phyloP scores from a whole-genome alignment of 352 stramenopile species.

The Peronospora farinosa region DNA sequence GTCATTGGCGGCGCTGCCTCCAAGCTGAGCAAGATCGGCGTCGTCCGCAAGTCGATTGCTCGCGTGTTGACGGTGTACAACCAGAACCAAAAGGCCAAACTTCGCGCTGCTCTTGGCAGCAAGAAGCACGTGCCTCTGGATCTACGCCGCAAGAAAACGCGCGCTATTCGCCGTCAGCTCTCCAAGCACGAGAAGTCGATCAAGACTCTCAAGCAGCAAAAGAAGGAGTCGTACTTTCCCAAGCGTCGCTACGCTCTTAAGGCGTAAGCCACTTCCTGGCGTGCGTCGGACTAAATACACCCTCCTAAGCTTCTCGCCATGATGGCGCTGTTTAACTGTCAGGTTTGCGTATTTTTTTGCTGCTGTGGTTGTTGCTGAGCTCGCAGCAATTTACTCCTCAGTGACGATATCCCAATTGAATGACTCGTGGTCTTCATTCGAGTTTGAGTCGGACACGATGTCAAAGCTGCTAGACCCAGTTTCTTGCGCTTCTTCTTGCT shows the following conservation, averaged over 20 bases:
- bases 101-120: constrained; percentile 90
- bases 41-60: constrained; percentile 98
- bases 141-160: constrained; percentile 98
- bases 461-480: constrained; percentile 34
- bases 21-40: constrained; percentile 99
- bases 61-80: constrained; percentile 99
- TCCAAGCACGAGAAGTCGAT: constrained; percentile 91
- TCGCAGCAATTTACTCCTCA: constrained; percentile 14
- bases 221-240: constrained; percentile 96
- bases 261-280: constrained; percentile 79
- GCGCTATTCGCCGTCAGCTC: constrained; percentile 94
- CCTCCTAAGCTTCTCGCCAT: constrained; percentile 53
- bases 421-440: constrained; percentile 34
- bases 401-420: constrained; percentile 23
- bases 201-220: constrained; percentile 92
- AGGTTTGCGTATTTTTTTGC: constrained; percentile 5
- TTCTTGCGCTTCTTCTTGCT: constrained; percentile 12
- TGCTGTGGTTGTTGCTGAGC: background rate
- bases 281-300: constrained; percentile 59
- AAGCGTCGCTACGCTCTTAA: constrained; percentile 96
- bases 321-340: constrained; percentile 26
- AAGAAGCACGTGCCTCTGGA: constrained; percentile 98
- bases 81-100: constrained; percentile 97
- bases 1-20: constrained; percentile 97
- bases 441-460: constrained; percentile 54